Evolutionary conservation across 73 alveolate genomes (phyloP).

Genomic region (Paramecium biaurelia): DNA sequence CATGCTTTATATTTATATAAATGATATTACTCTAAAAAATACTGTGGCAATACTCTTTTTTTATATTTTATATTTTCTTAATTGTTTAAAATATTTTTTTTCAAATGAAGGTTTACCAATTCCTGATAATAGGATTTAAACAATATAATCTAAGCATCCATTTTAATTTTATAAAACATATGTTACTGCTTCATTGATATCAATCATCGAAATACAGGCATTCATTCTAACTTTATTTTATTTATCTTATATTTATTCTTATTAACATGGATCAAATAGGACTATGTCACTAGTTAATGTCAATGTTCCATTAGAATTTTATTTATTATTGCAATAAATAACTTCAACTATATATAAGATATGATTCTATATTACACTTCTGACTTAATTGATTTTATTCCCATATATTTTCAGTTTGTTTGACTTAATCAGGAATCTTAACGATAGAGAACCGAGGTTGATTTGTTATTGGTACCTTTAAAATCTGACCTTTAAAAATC

Average conservation of each 20-base stretch:
- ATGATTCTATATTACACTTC: neutral
- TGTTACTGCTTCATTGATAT: slow-evolving; percentile 39
- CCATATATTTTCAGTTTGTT: neutral
- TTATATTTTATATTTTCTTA: neutral
- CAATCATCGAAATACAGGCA: slow-evolving; percentile 29
- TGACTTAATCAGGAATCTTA: neutral
- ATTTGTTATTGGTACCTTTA: slow-evolving; percentile 21
- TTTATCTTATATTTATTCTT: neutral
- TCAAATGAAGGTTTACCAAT: slow-evolving; percentile 14
- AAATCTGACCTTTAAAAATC: neutral
- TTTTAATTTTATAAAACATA: neutral
- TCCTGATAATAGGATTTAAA: slow-evolving; percentile 13
- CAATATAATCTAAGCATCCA: neutral
- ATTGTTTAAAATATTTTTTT: neutral
- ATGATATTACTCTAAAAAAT: neutral
- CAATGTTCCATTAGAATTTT: neutral
- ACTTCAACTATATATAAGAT: neutral
- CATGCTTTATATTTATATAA: neutral
- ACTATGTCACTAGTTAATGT: neutral
- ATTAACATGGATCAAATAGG: slow-evolving; percentile 1
- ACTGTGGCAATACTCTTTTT: slow-evolving; percentile 25
- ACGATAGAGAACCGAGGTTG: neutral
- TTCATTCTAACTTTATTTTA: neutral
- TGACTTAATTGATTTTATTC: neutral
- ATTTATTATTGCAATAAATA: neutral